Evolutionary conservation across 1,139 yeast genomes (phyloP).

Genomic region (Candida sp.): DNA sequence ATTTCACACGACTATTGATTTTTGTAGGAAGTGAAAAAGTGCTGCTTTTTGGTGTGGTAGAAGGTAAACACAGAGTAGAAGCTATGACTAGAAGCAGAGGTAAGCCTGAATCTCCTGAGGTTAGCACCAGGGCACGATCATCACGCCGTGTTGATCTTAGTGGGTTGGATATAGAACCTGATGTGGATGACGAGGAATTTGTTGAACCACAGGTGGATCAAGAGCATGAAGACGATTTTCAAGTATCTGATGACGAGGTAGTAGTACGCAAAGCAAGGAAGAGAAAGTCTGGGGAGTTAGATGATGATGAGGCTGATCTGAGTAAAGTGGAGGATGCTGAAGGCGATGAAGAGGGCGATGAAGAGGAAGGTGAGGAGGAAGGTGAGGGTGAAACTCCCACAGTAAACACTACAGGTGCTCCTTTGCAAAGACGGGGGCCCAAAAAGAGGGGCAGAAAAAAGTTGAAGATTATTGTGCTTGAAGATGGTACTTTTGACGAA

Average conservation of each 20-base stretch:
- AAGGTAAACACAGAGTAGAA: constrained; percentile 1
- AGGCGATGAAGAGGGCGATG: constrained; percentile 18
- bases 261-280: constrained; percentile 14
- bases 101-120: background rate
- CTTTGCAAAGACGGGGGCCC: constrained; percentile 19
- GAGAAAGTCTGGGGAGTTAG: constrained; percentile 9
- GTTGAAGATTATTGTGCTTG: constrained; percentile 31
- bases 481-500: constrained; percentile 44
- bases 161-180: constrained; percentile 26
- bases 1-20: background rate
- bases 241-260: constrained; percentile 7
- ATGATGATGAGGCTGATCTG: constrained; percentile 15
- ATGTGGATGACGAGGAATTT: constrained; percentile 21
- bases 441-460: constrained; percentile 47
- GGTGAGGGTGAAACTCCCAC: constrained; percentile 16
- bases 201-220: constrained; percentile 11
- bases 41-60: background rate
- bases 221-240: constrained; percentile 1
- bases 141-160: constrained; percentile 20
- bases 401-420: constrained; percentile 14
- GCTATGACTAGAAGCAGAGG: constrained; percentile 2
- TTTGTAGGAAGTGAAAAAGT: no score
- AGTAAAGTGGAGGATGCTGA: constrained; percentile 16
- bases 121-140: constrained; percentile 9
- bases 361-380: constrained; percentile 21